Conservation (phyloP, 805 yeast genomes). For the Debaryomyces castellii region DNA sequence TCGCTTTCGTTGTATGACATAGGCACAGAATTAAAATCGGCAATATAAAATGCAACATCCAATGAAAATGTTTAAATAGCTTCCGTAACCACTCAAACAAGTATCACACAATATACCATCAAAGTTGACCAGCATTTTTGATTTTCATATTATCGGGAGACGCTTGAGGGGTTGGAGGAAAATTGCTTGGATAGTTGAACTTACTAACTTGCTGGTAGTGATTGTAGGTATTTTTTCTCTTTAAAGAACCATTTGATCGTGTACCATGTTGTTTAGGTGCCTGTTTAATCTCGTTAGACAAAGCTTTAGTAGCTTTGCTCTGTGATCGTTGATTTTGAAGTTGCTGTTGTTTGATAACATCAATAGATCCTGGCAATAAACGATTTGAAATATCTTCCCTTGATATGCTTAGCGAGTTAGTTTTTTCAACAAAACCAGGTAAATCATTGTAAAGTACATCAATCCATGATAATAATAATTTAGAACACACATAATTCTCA, state of each 20-base stretch:
- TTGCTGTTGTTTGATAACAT: slow-evolving; percentile 2
- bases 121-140: slow-evolving; percentile 1
- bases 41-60: not conserved
- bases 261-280: not conserved
- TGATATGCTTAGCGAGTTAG: slow-evolving; percentile 9
- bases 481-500: slow-evolving; percentile 24
- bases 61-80: not conserved
- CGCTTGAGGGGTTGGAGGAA: not conserved
- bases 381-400: slow-evolving; percentile 22
- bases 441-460: slow-evolving; percentile 20
- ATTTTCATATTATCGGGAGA: not conserved
- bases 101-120: slow-evolving; percentile 2
- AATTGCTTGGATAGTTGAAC: not conserved
- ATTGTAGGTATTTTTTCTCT: slow-evolving; percentile 28
- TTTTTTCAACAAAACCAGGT: slow-evolving; percentile 28
- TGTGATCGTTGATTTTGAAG: not conserved
- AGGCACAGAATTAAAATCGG: not conserved
- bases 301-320: slow-evolving; percentile 3
- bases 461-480: slow-evolving; percentile 29
- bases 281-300: not conserved
- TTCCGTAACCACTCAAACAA: not conserved
- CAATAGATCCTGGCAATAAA: slow-evolving; percentile 8
- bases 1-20: not conserved
- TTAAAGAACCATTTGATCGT: slow-evolving; percentile 10
- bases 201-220: slow-evolving; percentile 26